Conservation (phyloP, 2,329 filamentous ascomycete species). For the Aspergillus neoniger region DNA sequence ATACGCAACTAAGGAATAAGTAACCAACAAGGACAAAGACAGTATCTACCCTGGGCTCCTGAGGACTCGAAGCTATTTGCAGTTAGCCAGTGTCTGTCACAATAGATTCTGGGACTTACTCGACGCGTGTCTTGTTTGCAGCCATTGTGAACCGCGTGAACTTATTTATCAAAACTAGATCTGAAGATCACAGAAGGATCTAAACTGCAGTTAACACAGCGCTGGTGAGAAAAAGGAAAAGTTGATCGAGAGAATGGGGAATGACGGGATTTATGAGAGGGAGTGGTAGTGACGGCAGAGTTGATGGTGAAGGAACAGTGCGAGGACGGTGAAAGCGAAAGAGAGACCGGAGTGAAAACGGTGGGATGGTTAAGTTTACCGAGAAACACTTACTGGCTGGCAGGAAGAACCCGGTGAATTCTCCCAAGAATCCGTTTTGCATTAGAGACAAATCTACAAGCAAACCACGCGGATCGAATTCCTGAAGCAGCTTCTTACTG, state of each 20-base stretch:
- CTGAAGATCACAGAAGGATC: too few species aligned
- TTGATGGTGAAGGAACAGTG: too few species aligned
- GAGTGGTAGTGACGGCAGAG: too few species aligned
- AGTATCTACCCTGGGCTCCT: conserved; percentile 26
- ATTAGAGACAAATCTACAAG: too few species aligned
- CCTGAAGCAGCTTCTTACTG: too few species aligned
- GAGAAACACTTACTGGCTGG: too few species aligned
- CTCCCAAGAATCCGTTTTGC: too few species aligned
- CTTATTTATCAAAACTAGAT: background rate
- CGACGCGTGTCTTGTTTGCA: background rate
- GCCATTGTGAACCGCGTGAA: background rate
- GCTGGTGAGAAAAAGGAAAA: background rate
- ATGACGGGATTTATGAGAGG: background rate
- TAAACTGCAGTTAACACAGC: too few species aligned
- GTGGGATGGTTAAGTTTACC: too few species aligned
- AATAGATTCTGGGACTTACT: conserved; percentile 13
- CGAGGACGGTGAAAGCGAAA: background rate
- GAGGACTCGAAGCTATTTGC: conserved; percentile 23
- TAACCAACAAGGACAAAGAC: background rate
- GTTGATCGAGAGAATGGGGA: background rate
- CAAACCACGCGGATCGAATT: too few species aligned
- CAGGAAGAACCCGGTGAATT: too few species aligned
- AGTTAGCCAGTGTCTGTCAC: conserved; percentile 2
- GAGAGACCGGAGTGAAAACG: background rate
- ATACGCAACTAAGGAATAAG: background rate